Evolutionary conservation across 495 filamentous ascomycete genomes (phyloP), one percentile per base, ranked within the genome.

Genomic region (Penicillium chermesinum): DNA sequence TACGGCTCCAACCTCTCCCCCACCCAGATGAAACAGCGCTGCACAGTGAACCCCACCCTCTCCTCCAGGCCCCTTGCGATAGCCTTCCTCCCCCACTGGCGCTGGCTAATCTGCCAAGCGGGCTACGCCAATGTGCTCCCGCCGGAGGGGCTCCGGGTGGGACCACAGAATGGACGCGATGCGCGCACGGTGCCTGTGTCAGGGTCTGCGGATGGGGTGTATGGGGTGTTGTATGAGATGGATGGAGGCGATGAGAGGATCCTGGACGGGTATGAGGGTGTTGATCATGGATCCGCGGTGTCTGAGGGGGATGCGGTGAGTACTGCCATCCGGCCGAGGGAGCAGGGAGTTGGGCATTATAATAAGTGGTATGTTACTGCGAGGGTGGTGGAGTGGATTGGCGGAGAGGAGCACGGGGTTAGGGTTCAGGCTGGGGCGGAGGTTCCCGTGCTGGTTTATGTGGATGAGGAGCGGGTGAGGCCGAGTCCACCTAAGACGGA

Each of bases 1-100:
- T 88, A 87, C 64, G 86, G 85, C 56, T 82, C 75, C 48, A 89
- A 89, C 58, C 74, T 89, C 49, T 86, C 81, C 57, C 67, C 73
- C 16, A 62, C 72, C 4, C 85, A 89, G 61, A 89, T 89, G 86
- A 44, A 34, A 8, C 45, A 59, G 17, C 81, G 86, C 51, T 89
- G 85, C 57, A 75, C 72, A 2, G 56, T 68, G 2, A 75, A 76
- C 45, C 69, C 71, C 0, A 14, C 72, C 4, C 78, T 59, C 46
- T 79, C 71, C 49, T 76, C 76, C 4, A 77, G 54, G 10, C 76
- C 75, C 0, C 54, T 71, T 1, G 67, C 70, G 42, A 60, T 75
- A 47, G 61, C 71, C 40, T 53, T 71, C 0, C 70, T 89, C 1
- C 57, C 66, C 1, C 56, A 60, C 15, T 86, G 79, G 69, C 65